These are phyloP conservation scores for Lineolata rhizophorae DNA, from an alignment of 495 filamentous ascomycete species.

Conservation along the genomic window DNA sequence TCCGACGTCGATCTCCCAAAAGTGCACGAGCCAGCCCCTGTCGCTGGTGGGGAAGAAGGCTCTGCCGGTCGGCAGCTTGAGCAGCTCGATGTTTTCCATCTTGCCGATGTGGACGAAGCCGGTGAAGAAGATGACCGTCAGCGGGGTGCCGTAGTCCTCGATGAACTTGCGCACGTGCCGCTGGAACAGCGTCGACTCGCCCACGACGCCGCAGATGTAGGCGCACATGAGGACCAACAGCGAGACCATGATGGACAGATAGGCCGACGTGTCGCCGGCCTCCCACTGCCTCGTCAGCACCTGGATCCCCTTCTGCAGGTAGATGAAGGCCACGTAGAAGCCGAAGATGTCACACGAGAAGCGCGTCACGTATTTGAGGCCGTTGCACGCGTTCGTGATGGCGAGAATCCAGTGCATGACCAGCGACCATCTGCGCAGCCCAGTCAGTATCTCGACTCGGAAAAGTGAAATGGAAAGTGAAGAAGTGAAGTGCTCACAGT, in stretches of 20 bases:
- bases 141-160: constrained; percentile 24
- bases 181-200: constrained; percentile 14
- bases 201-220: constrained; percentile 17
- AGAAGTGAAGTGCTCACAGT: constrained; percentile 4
- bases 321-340: constrained; percentile 24
- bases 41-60: constrained; percentile 68
- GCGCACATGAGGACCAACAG: constrained; percentile 18
- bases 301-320: constrained; percentile 20
- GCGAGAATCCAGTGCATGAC: constrained; percentile 23
- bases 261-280: constrained; percentile 13
- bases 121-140: constrained; percentile 73
- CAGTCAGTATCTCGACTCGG: not conserved
- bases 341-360: constrained; percentile 24
- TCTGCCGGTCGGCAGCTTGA: constrained; percentile 16
- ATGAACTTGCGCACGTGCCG: constrained; percentile 17
- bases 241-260: constrained; percentile 17
- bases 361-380: constrained; percentile 21
- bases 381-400: constrained; percentile 21
- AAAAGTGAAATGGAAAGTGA: no score
- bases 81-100: constrained; percentile 36
- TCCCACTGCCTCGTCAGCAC: constrained; percentile 14
- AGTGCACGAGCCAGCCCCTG: constrained; percentile 63
- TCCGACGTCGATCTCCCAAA: constrained; percentile 59
- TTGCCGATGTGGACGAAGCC: constrained; percentile 72
- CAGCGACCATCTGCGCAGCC: constrained; percentile 17